Evolutionary conservation across 352 stramenopile genomes (phyloP), one percentile per base, ranked within the genome.

Genomic region (Phytophthora aleatoria): DNA sequence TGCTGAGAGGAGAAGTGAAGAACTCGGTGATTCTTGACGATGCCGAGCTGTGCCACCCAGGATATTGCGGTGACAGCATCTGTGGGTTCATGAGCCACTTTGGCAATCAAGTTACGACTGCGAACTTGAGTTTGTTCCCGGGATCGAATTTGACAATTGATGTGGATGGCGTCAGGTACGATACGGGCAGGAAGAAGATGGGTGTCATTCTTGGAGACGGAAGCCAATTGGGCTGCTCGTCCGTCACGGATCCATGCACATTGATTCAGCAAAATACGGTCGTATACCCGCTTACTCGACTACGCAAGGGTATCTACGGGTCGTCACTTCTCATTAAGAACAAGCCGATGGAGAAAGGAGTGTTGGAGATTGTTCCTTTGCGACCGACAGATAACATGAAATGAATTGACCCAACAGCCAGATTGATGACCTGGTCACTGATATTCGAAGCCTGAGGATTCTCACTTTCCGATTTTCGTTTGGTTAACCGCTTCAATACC

Each of bases 21-120:
- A 89, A 94, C 44, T 73, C 73, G 3, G 56, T 94, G 36, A 76
- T 92, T 54, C 59, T 94, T 61, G 85, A 94, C 58, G 48, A 85
- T 16, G 82, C 85, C 0, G 83, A 92, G 79, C 63, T 94, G 3
- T 85, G 82, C 38, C 85, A 92, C 38, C 82, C 83, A 2, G 79
- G 83, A 0, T 92, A 94, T 63, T 91, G 79, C 44, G 83, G 83
- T 13, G 85, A 92, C 67, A 90, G 79, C 51, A 67, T 92, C 33
- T 89, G 76, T 24, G 85, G 85, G 3, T 85, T 81, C 58, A 89
- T 87, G 62, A 90, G 81, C 71, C 83, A 94, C 55, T 91, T 94
- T 44, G 85, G 83, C 48, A 94, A 94, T 72, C 85, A 94, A 60
- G 85, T 90, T 27, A 91, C 85, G 30, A 92, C 85, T 2, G 85